Percentiles rank a stretch among this genome's conserved stretches.
phyloP scores from a whole-genome alignment of 192 early-diverging fungal genomes.

The Rhizophagus sp. region DNA sequence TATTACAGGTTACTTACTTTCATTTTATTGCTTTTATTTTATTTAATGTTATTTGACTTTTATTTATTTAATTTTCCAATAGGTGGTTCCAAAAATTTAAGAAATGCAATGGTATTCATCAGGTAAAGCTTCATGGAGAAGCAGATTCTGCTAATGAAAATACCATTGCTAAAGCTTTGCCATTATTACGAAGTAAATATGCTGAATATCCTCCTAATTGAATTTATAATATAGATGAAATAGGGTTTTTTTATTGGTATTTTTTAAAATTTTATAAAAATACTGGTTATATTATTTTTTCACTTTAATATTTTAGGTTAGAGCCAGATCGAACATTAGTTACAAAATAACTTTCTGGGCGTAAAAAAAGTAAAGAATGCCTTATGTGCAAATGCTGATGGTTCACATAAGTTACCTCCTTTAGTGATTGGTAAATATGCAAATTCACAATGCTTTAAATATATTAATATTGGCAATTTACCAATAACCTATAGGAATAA shows the following conservation, averaged over 20 bases:
- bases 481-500: constrained; percentile 15
- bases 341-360: background rate
- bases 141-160: background rate
- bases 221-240: constrained; percentile 33
- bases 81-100: too few relatives aligned
- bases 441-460: constrained; percentile 16
- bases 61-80: too few relatives aligned
- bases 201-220: constrained; percentile 2
- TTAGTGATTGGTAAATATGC: constrained; percentile 24
- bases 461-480: constrained; percentile 18
- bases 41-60: background rate
- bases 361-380: constrained; percentile 24
- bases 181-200: background rate
- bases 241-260: constrained; percentile 17
- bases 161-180: constrained; percentile 3
- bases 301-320: background rate
- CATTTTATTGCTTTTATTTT: background rate
- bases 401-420: constrained; percentile 20
- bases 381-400: constrained; percentile 23
- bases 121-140: constrained; percentile 17
- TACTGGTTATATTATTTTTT: background rate
- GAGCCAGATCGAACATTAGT: constrained; percentile 7
- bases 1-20: too few relatives aligned
- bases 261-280: background rate
- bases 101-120: too few relatives aligned